These are phyloP conservation scores for Wickerhamomyces sp. DNA, from an alignment of 1,139 yeast species.

Conservation along the genomic window DNA sequence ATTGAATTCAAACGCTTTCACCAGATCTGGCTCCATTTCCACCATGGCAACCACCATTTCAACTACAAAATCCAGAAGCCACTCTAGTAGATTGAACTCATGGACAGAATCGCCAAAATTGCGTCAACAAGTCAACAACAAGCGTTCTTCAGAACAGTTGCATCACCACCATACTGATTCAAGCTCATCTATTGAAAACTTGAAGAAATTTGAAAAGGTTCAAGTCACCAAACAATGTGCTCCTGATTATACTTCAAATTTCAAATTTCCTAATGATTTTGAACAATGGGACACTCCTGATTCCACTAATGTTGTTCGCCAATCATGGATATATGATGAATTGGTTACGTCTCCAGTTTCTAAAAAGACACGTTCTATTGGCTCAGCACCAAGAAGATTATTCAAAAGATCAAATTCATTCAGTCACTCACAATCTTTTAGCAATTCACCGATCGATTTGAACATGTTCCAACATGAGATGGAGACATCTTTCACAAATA, in stretches of 20 bases:
- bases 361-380: background rate
- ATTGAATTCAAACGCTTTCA: conserved; percentile 9
- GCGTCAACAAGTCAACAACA: background rate
- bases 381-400: background rate
- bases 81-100: background rate
- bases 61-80: conserved; percentile 6
- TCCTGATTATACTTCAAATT: conserved; percentile 7
- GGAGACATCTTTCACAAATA: conserved; percentile 9
- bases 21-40: conserved; percentile 15
- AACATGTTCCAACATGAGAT: conserved; percentile 12
- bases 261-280: conserved; percentile 4
- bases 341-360: conserved; percentile 6
- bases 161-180: conserved; percentile 17
- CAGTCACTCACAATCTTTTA: conserved; percentile 4
- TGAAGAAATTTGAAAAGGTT: conserved; percentile 16
- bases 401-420: conserved; percentile 9
- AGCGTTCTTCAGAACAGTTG: background rate
- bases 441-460: conserved; percentile 4
- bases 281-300: conserved; percentile 21
- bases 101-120: conserved; percentile 1
- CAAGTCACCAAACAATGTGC: conserved; percentile 20
- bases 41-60: conserved; percentile 14
- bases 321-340: conserved; percentile 21
- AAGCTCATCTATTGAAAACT: conserved; percentile 17
- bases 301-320: conserved; percentile 16